These are phyloP conservation scores for Kwoniella pini DNA, from an alignment of 768 basidiomycete species.

Conservation along the genomic window DNA sequence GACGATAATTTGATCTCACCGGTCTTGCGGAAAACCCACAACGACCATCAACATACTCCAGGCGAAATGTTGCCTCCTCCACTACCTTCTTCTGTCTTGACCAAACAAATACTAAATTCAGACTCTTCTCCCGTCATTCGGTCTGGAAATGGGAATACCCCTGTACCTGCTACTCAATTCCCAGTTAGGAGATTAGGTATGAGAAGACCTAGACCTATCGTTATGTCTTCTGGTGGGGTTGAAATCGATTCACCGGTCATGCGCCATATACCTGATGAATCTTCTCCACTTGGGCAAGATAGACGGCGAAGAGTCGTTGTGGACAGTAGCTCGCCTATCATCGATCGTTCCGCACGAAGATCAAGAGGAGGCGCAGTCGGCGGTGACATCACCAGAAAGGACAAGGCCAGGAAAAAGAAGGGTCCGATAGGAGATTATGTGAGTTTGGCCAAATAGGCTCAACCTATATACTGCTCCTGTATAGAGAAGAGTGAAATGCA, in stretches of 20 bases:
- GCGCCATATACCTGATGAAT: too few relatives aligned
- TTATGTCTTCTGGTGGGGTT: conserved; percentile 20
- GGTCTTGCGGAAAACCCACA: conserved; percentile 3
- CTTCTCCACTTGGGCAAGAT: not conserved
- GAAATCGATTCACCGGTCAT: conserved; percentile 21
- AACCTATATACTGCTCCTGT: too few relatives aligned
- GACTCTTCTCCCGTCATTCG: conserved; percentile 9
- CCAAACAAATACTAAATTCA: not conserved
- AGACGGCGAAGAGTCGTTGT: conserved; percentile 9
- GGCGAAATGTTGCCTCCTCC: conserved; percentile 41
- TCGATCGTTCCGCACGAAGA: not conserved
- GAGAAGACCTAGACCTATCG: conserved; percentile 15
- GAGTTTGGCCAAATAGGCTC: not conserved
- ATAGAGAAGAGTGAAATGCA: too few relatives aligned
- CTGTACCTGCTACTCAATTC: conserved; percentile 19
- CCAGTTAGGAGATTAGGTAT: conserved; percentile 31
- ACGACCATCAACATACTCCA: not conserved
- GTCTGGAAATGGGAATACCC: not conserved
- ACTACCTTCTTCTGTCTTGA: conserved; percentile 21
- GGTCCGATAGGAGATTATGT: conserved; percentile 16
- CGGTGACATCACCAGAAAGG: not conserved
- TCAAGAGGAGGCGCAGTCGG: not conserved
- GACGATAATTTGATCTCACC: conserved; percentile 14
- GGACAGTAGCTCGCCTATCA: conserved; percentile 12
- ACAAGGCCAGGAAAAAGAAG: not conserved